Conservation (phyloP, 495 filamentous ascomycete genomes). For the Friedmanniomyces endolithicus region DNA sequence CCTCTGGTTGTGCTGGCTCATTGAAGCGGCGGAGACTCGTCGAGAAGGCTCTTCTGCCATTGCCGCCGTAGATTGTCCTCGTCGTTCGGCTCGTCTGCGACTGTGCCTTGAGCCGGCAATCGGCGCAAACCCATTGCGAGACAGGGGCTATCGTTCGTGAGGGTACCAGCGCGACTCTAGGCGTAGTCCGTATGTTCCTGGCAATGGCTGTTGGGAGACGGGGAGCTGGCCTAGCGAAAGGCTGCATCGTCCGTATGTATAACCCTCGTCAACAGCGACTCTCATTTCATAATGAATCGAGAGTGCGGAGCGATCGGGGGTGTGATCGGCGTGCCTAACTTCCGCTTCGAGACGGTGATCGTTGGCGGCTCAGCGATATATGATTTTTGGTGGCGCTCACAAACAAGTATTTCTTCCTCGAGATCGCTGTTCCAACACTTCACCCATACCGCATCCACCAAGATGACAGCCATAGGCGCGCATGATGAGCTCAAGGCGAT, state of each 20-base stretch:
- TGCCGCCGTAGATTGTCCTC: neutral
- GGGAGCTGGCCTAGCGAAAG: neutral
- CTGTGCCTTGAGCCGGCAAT: neutral
- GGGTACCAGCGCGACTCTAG: neutral
- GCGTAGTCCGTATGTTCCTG: too few species aligned
- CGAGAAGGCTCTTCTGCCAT: neutral
- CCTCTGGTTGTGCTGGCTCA: neutral
- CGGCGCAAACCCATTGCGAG: conserved; percentile 4
- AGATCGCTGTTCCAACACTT: neutral
- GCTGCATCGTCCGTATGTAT: conserved; percentile 1
- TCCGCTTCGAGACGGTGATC: neutral
- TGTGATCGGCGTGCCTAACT: neutral
- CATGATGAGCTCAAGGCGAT: conserved; percentile 20
- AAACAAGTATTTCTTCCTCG: neutral
- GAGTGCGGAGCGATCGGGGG: neutral
- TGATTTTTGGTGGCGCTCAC: conserved; percentile 1
- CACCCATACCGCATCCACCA: neutral
- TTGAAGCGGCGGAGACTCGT: neutral
- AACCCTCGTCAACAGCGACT: neutral
- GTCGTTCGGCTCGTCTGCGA: neutral
- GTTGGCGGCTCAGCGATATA: conserved; percentile 12
- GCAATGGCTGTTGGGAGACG: neutral
- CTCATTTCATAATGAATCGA: neutral
- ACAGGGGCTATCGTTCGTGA: neutral
- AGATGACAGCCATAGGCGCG: neutral